Conservation (phyloP, 129 eudicot species). For the Daucus carota region DH1_v3.0 NC_030382.2:58627501-58628000, state of each 20-base stretch:
- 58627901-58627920: no score
- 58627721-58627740: not conserved
- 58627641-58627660: conserved; percentile 74
- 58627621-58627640: conserved; percentile 93
- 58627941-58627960: not conserved
- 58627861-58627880: no score
- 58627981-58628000: no score
- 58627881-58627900: no score
- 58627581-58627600: conserved; percentile 91
- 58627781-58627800: conserved; percentile 76
- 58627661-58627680: conserved; percentile 48
- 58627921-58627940: not conserved
- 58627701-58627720: not conserved
- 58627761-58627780: conserved; percentile 33
- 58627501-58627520: not conserved
- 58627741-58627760: not conserved
- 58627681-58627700: no score
- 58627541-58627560: conserved; percentile 32
- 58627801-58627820: conserved; percentile 67
- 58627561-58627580: conserved; percentile 97
- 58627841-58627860: not conserved
- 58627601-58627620: conserved; percentile 79
- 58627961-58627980: not conserved
- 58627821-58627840: conserved; percentile 55
- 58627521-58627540: conserved; percentile 36